Evolutionary conservation across 176 grass and related monocot genomes (phyloP).

Genomic region (Oryza punctata): DNA sequence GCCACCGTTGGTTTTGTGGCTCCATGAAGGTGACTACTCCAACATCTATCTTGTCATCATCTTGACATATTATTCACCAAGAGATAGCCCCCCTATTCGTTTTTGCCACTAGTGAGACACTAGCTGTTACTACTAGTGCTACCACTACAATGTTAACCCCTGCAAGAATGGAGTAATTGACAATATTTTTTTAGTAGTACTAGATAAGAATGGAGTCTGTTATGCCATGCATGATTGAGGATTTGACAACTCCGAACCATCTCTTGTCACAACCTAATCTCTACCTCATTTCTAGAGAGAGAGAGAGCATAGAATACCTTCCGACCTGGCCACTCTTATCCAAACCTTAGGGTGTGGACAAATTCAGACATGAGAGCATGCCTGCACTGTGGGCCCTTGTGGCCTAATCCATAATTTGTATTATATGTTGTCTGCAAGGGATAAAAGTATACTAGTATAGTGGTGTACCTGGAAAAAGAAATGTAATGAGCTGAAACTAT

Average conservation of each 20-base stretch:
- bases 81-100: not conserved
- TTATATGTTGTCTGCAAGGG: not conserved
- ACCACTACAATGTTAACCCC: not conserved
- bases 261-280: not conserved
- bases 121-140: not conserved
- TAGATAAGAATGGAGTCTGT: slow-evolving; percentile 25
- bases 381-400: not conserved
- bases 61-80: not conserved
- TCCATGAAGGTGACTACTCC: not conserved
- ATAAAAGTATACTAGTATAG: not conserved
- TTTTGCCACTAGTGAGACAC: not conserved
- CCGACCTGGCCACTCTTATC: slow-evolving; percentile 31
- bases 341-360: slow-evolving; percentile 25
- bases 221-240: not conserved
- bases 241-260: slow-evolving; percentile 36
- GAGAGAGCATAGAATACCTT: not conserved
- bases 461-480: not conserved
- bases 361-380: not conserved
- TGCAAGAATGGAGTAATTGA: not conserved
- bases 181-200: not conserved
- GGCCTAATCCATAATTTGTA: not conserved
- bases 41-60: not conserved
- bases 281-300: not conserved
- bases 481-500: not conserved
- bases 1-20: not conserved